phyloP scores from a whole-genome alignment of 139 green algal species.

The Chlamydomonas schloesseri region DNA sequence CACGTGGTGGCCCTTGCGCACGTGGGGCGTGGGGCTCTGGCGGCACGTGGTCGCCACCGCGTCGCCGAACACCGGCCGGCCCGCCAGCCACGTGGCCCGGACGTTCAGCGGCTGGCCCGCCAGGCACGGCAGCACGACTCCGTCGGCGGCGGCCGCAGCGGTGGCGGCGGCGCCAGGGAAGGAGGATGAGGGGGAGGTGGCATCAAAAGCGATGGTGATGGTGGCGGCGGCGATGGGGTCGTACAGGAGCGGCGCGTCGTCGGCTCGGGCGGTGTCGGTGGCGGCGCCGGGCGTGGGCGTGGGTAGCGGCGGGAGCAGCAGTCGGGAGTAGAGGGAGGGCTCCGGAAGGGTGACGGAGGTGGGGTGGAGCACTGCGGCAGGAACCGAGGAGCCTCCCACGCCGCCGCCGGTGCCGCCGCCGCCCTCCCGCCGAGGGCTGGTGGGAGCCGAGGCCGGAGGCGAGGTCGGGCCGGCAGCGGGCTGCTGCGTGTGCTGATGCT shows the following conservation, averaged over 20 bases:
- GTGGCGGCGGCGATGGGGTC: neutral
- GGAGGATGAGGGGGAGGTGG: too few species aligned
- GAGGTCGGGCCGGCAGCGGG: neutral
- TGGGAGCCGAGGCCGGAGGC: neutral
- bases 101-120: conserved; percentile 34
- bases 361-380: neutral
- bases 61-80: conserved; percentile 31
- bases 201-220: too few species aligned
- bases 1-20: conserved; percentile 20
- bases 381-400: neutral
- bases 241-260: neutral
- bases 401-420: neutral
- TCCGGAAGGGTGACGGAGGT: neutral
- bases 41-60: conserved; percentile 36
- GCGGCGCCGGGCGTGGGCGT: neutral
- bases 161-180: too few species aligned
- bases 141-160: too few species aligned
- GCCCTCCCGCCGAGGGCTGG: neutral
- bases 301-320: conserved; percentile 28
- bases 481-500: neutral
- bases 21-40: conserved; percentile 26
- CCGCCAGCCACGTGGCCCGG: conserved; percentile 41
- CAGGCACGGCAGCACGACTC: neutral
- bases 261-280: neutral
- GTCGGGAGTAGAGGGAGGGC: conserved; percentile 35